Evolutionary conservation across 2,329 filamentous ascomycete species (phyloP).

Genomic region (Ambrosiella xylebori): DNA sequence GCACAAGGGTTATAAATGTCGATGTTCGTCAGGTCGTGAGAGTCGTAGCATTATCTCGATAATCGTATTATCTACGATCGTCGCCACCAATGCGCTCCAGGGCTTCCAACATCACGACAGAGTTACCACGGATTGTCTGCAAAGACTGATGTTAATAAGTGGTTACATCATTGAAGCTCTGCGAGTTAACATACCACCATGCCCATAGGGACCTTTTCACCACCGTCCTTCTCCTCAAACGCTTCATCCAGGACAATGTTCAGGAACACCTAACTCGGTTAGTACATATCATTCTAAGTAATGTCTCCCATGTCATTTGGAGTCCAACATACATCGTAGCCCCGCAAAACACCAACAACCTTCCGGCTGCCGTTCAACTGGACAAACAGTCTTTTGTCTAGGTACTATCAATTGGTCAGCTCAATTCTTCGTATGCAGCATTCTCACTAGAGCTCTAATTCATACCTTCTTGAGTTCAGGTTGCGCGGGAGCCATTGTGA

Average conservation of each 20-base stretch:
- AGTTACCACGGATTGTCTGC: conserved; percentile 90
- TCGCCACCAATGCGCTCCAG: conserved; percentile 50
- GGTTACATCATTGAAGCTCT: neutral
- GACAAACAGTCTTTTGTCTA: conserved; percentile 96
- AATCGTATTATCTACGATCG: conserved; percentile 27
- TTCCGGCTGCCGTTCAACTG: conserved; percentile 96
- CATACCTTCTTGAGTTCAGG: conserved; percentile 94
- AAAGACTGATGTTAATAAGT: conserved; percentile 16
- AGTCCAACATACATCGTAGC: conserved; percentile 64
- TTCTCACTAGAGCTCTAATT: neutral
- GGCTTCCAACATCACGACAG: conserved; percentile 92
- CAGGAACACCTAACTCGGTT: conserved; percentile 59
- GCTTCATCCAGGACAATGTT: conserved; percentile 97
- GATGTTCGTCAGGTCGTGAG: neutral
- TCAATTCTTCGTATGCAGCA: neutral
- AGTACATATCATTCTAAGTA: neutral
- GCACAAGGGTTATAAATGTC: neutral
- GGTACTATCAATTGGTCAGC: conserved; percentile 48
- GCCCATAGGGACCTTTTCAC: conserved; percentile 77
- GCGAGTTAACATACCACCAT: conserved; percentile 56
- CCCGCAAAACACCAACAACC: conserved; percentile 82
- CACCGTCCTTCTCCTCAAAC: conserved; percentile 80
- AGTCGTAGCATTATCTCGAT: conserved; percentile 16
- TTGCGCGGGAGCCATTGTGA: conserved; percentile 90
- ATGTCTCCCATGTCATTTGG: neutral